Conservation (phyloP, 352 stramenopile genomes). For the Aphanomyces cochlioides region DNA sequence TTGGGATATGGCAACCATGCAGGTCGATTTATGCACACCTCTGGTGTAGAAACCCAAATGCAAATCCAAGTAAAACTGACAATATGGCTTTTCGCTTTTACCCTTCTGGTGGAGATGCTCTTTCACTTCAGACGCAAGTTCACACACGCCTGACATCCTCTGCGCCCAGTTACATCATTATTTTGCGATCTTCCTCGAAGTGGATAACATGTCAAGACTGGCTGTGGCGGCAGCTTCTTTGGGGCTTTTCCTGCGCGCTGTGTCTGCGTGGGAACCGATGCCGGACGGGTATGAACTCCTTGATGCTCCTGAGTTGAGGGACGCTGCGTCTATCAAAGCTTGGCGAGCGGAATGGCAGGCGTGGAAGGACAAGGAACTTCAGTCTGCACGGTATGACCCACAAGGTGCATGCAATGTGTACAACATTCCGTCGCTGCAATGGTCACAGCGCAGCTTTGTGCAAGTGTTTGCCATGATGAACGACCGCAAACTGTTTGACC, state of each 20-base stretch:
- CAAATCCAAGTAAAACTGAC: too few species aligned
- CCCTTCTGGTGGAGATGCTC: too few species aligned
- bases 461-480: constrained; percentile 73
- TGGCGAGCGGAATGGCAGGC: constrained; percentile 57
- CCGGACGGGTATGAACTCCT: constrained; percentile 79
- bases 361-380: constrained; percentile 73
- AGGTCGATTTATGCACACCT: too few species aligned
- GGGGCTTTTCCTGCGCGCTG: neutral
- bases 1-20: too few species aligned
- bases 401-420: constrained; percentile 61
- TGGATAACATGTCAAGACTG: too few species aligned
- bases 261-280: constrained; percentile 59
- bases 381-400: constrained; percentile 57
- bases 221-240: too few species aligned
- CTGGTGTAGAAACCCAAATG: too few species aligned
- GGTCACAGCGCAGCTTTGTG: constrained; percentile 76
- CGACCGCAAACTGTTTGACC: constrained; percentile 73
- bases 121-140: too few species aligned
- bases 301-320: constrained; percentile 43
- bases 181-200: too few species aligned
- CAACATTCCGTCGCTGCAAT: constrained; percentile 54
- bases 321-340: constrained; percentile 36
- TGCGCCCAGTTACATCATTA: too few species aligned
- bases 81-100: too few species aligned
- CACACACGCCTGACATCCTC: too few species aligned